Base-by-base conservation (phyloP, 208 protist genomes). In the Leishmania mexicana region DNA sequence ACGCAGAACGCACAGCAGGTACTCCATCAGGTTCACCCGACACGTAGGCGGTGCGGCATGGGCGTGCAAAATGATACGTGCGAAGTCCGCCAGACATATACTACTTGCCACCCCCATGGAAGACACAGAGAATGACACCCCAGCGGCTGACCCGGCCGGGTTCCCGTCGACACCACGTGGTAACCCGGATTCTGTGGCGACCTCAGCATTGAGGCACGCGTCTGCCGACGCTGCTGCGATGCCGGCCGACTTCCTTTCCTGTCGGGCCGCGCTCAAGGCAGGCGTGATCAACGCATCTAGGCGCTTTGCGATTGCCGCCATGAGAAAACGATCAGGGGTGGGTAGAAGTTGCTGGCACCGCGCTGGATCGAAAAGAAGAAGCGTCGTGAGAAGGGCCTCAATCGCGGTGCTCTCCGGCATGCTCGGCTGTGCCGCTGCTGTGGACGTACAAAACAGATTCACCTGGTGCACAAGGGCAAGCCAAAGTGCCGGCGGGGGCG, bases 391-490 rank as follows among this genome's bases (percentile, higher is more conserved):
- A 47, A 89, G 54, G n/a, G 84, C 78, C 40, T 86, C 84, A 1
- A 68, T 53, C 31, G 35, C 49, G 3, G 71, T 65, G 38, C 45
- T 47, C 4, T 40, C 57, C 42, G 75, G 40, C 11, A 75, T 19
- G 40, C 67, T 71, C 57, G 47, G 21, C 28, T 24, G 42, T 21
- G 1, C 58, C 3, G 38, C 42, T 45, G 24, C 21, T 11, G 49
- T 31, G 6, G 45, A 51, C 40, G 40, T n/a, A 67, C 67, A 70
- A 38, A 54, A 70, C 53, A 62, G 19, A 38, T 81, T 86, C 31
- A 94, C 58, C 58, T 93, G 83, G 60, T 93, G 83, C n/a, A 95
- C 64, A 57, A 93, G 78, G 17, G 92, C 88, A 72, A 92, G 86
- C 68, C 93, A 87, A n/a, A 95, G 62, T 51, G 87, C 83, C 13